Evolutionary conservation across 345 rosid species (phyloP).

Genomic region (Arabidopsis arenosa): DNA sequence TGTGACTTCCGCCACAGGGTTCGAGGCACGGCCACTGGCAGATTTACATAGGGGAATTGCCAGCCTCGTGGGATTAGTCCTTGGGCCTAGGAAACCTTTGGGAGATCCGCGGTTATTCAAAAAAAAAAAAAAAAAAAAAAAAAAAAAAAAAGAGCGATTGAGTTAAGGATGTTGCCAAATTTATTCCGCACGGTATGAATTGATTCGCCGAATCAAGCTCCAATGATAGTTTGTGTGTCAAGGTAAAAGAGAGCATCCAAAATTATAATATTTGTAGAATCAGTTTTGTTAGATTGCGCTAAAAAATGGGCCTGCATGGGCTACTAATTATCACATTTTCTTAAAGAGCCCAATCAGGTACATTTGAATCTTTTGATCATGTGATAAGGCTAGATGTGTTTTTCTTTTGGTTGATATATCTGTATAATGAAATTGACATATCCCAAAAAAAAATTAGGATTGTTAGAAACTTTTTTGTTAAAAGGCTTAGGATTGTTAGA

Average conservation of each 20-base stretch:
- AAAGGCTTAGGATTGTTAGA: conserved; percentile 4
- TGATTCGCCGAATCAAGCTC: neutral
- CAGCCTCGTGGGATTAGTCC: too few relatives aligned
- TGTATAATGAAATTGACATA: conserved; percentile 4
- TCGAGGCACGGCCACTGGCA: too few relatives aligned
- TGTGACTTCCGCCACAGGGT: too few relatives aligned
- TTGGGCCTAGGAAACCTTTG: too few relatives aligned
- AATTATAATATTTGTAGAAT: neutral
- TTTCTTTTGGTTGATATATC: conserved; percentile 5
- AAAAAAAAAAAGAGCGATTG: neutral
- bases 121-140: too few relatives aligned
- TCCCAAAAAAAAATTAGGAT: conserved; percentile 10
- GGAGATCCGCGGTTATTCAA: too few relatives aligned
- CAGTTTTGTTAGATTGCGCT: neutral
- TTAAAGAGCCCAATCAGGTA: conserved; percentile 3
- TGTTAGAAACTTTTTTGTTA: conserved; percentile 22
- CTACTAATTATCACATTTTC: neutral
- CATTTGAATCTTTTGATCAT: neutral
- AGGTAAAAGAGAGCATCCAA: neutral
- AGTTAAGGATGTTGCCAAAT: too few relatives aligned
- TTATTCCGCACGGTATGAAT: too few relatives aligned
- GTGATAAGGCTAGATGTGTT: neutral
- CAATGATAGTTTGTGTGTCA: conserved; percentile 13
- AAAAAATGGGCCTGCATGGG: neutral
- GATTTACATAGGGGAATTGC: too few relatives aligned